Percentiles rank a stretch among this genome's conserved stretches.
Evolutionary conservation across 2,329 filamentous ascomycete species (phyloP).

Genomic region (Metarhizium sp.): DNA sequence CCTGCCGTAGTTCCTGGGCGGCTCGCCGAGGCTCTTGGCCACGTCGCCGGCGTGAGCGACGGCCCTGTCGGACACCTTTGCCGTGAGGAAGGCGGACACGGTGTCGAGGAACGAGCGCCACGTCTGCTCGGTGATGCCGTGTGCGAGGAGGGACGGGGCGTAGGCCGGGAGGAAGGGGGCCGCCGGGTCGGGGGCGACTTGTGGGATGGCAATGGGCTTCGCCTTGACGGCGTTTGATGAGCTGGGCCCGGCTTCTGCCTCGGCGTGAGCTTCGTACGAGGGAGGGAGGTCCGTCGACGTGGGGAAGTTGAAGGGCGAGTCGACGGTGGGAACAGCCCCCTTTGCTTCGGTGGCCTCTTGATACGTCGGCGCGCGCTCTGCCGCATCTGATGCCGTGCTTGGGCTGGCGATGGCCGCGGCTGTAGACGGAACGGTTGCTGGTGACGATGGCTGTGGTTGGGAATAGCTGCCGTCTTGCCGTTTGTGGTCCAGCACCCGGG

Average conservation of each 20-base stretch:
- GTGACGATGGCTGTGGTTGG: not conserved
- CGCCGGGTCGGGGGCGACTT: slow-evolving; percentile 21
- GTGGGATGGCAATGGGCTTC: slow-evolving; percentile 31
- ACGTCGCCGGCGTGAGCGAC: slow-evolving; percentile 33
- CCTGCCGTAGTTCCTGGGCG: slow-evolving; percentile 26
- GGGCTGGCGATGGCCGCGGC: not conserved
- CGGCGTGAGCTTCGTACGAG: slow-evolving; percentile 13
- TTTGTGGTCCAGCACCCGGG: not conserved
- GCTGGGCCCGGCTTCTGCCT: not conserved
- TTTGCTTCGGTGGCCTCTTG: slow-evolving; percentile 1
- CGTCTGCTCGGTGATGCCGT: slow-evolving; percentile 25
- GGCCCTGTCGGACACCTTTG: slow-evolving; percentile 33
- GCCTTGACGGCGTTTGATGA: slow-evolving; percentile 1
- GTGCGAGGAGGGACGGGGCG: slow-evolving; percentile 24
- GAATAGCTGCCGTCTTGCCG: not conserved
- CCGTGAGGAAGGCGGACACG: slow-evolving; percentile 35
- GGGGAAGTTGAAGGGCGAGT: slow-evolving; percentile 31
- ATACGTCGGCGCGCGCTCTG: slow-evolving; percentile 6
- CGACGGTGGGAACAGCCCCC: slow-evolving; percentile 6
- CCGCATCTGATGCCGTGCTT: not conserved
- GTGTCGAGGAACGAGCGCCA: slow-evolving; percentile 28
- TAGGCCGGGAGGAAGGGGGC: slow-evolving; percentile 31
- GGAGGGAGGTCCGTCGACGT: slow-evolving; percentile 17
- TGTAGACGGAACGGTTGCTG: not conserved
- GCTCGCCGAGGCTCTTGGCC: slow-evolving; percentile 23